Percentiles rank a stretch among this genome's conserved stretches.
Conservation (phyloP, 2,329 filamentous ascomycete species). For the Clarireedia sp. region DNA sequence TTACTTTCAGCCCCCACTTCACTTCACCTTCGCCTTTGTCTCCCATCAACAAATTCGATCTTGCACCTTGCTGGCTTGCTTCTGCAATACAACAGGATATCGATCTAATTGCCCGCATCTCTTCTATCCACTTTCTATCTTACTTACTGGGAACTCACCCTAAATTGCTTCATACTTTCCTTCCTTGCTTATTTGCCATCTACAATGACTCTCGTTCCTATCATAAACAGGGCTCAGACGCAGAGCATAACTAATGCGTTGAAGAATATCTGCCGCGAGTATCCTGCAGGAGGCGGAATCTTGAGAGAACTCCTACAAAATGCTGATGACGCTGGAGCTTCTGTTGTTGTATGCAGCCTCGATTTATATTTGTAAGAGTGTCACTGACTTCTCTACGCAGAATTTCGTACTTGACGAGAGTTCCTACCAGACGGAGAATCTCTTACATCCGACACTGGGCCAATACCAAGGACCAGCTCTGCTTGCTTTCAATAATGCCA, state of each 20-base stretch:
- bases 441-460: conserved; percentile 23
- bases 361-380: neutral
- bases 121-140: neutral
- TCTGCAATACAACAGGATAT: too few species aligned
- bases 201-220: conserved; percentile 16
- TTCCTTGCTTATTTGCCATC: neutral
- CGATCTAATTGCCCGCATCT: too few species aligned
- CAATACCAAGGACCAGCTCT: conserved; percentile 31
- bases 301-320: conserved; percentile 94
- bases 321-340: conserved; percentile 87
- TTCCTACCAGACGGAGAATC: conserved; percentile 19
- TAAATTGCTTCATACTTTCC: neutral
- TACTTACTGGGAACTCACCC: neutral
- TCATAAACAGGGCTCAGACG: conserved; percentile 17
- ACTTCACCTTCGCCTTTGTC: too few species aligned
- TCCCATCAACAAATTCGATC: too few species aligned
- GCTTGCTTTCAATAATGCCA: conserved; percentile 29
- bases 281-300: conserved; percentile 77
- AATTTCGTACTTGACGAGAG: conserved; percentile 26
- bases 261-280: conserved; percentile 29
- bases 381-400: conserved; percentile 8
- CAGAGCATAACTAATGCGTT: conserved; percentile 26
- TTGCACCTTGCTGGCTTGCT: too few species aligned
- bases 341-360: conserved; percentile 48
- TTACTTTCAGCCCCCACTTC: too few species aligned